Conservation (phyloP, 2,329 filamentous ascomycete genomes). For the Rhynchosporium graminicola region DNA sequence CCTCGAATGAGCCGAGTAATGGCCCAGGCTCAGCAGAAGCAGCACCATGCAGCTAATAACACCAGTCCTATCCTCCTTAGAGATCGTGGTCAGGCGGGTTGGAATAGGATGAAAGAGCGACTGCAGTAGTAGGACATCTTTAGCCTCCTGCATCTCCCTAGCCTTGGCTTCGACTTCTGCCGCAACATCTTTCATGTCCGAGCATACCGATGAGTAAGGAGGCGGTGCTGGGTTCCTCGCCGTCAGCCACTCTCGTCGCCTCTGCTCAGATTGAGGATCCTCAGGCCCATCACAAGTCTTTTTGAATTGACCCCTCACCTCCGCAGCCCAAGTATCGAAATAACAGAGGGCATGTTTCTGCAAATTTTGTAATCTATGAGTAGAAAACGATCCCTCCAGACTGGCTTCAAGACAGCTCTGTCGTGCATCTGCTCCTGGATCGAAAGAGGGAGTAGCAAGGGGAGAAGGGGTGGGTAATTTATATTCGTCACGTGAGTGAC, state of each 20-base stretch:
- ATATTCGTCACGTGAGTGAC: conserved; percentile 12
- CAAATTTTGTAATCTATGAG: conserved; percentile 38
- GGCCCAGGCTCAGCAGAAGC: conserved; percentile 69
- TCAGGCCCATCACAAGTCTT: conserved; percentile 60
- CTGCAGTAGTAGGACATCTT: conserved; percentile 50
- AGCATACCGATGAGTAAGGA: conserved; percentile 24
- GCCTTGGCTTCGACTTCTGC: conserved; percentile 35
- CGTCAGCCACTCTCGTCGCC: conserved; percentile 42
- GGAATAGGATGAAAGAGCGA: conserved; percentile 55
- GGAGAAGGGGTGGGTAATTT: conserved; percentile 7
- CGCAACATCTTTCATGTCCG: conserved; percentile 28
- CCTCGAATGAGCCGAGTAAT: conserved; percentile 74
- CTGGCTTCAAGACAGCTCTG: conserved; percentile 31
- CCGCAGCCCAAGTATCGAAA: conserved; percentile 76
- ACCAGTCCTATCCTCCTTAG: conserved; percentile 59
- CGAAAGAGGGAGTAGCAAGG: conserved; percentile 5
- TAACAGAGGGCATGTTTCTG: conserved; percentile 63
- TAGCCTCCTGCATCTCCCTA: conserved; percentile 39
- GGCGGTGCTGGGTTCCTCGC: conserved; percentile 33
- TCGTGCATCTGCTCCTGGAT: conserved; percentile 24
- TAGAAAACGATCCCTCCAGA: conserved; percentile 29
- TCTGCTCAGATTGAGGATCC: conserved; percentile 49
- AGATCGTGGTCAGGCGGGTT: conserved; percentile 56
- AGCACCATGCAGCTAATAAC: conserved; percentile 70
- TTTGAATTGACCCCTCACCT: conserved; percentile 68